These are phyloP conservation scores for Fusarium dimerum DNA, from an alignment of 2,329 filamentous ascomycete species.

Conservation along the genomic window DNA sequence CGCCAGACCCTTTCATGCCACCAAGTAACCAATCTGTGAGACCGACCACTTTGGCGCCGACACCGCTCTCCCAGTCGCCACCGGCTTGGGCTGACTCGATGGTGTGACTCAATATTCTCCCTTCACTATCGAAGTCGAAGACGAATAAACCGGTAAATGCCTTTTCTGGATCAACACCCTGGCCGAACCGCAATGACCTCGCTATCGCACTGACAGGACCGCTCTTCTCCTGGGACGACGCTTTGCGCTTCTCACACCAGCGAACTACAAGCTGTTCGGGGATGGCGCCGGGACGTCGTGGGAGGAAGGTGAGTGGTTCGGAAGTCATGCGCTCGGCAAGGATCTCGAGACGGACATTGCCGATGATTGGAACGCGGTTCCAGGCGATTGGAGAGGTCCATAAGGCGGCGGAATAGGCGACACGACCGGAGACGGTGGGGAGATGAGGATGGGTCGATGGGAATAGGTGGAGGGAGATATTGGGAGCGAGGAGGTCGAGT, in stretches of 20 bases:
- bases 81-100: slow-evolving; percentile 92
- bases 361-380: slow-evolving; percentile 88
- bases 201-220: slow-evolving; percentile 42
- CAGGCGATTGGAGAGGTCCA: slow-evolving; percentile 97
- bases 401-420: slow-evolving; percentile 88
- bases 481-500: slow-evolving; percentile 73
- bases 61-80: slow-evolving; percentile 76
- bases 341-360: slow-evolving; percentile 86
- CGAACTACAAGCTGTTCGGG: slow-evolving; percentile 86
- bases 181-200: slow-evolving; percentile 43
- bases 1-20: slow-evolving; percentile 53
- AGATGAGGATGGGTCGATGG: slow-evolving; percentile 82
- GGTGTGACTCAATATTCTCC: slow-evolving; percentile 81
- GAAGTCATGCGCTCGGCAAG: slow-evolving; percentile 85
- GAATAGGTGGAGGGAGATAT: slow-evolving; percentile 71
- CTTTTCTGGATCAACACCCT: slow-evolving; percentile 57
- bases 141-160: slow-evolving; percentile 92
- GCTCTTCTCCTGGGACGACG: slow-evolving; percentile 1
- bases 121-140: slow-evolving; percentile 91
- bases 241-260: slow-evolving; percentile 63
- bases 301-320: slow-evolving; percentile 50
- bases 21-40: slow-evolving; percentile 94
- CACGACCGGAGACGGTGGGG: slow-evolving; percentile 85
- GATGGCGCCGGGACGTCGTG: slow-evolving; percentile 52
- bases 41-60: slow-evolving; percentile 82